phyloP scores from a whole-genome alignment of 129 eudicot species.

The Artemisia tridentata region DNA sequence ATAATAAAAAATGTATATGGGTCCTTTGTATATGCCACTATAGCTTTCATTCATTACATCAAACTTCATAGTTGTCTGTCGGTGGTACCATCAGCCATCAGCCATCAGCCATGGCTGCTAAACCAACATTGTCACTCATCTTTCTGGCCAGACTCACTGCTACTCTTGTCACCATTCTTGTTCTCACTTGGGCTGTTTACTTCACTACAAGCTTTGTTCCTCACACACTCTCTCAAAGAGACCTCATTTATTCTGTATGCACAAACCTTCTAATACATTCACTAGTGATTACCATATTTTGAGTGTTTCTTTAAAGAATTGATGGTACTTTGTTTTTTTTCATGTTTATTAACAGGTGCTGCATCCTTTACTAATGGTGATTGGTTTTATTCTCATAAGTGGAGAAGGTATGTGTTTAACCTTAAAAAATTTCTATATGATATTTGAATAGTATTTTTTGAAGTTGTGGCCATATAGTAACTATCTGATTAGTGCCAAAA shows the following conservation, averaged over 20 bases:
- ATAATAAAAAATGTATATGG: background rate
- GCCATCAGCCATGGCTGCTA: constrained; percentile 3
- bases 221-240: constrained; percentile 47
- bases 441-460: no score
- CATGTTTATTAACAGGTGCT: constrained; percentile 49
- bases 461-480: no score
- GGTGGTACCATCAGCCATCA: constrained; percentile 13
- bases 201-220: constrained; percentile 73
- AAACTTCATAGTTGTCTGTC: constrained; percentile 15
- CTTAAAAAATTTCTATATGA: no score
- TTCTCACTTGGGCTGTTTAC: constrained; percentile 68
- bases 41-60: background rate
- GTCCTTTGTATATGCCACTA: constrained; percentile 7
- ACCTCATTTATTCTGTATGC: constrained; percentile 61
- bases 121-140: constrained; percentile 34
- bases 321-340: background rate
- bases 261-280: background rate
- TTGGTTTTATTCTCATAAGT: constrained; percentile 80
- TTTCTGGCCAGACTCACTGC: constrained; percentile 66
- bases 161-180: constrained; percentile 56
- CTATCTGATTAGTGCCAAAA: background rate
- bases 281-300: background rate
- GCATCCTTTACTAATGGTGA: constrained; percentile 95
- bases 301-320: background rate
- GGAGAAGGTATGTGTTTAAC: constrained; percentile 66